Conservation (phyloP, 2,329 filamentous ascomycete genomes). For the Aspergillus clavatus region DNA sequence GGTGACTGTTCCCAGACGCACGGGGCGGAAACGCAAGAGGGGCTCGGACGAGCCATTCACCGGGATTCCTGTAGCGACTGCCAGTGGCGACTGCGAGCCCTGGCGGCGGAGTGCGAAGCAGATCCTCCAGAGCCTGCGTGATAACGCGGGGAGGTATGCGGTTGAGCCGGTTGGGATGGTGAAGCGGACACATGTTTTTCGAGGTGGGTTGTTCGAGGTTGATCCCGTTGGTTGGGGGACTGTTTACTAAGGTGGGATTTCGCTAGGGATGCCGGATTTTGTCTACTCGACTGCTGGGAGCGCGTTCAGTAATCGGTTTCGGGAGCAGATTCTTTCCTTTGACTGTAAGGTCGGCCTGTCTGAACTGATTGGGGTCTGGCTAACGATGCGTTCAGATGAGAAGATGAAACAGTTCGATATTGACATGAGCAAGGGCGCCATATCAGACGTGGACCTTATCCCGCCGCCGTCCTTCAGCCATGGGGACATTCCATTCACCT, state of each 20-base stretch:
- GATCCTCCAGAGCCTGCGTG: slow-evolving; percentile 52
- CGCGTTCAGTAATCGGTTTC: slow-evolving; percentile 65
- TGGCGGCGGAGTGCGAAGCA: slow-evolving; percentile 23
- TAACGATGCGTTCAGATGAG: slow-evolving; percentile 39
- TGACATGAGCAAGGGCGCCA: slow-evolving; percentile 56
- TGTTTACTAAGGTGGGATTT: slow-evolving; percentile 1
- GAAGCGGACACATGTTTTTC: slow-evolving; percentile 78
- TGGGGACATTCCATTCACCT: slow-evolving; percentile 66
- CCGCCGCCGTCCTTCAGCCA: slow-evolving; percentile 76
- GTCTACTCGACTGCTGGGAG: slow-evolving; percentile 69
- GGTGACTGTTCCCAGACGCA: slow-evolving; percentile 79
- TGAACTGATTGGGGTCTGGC: background rate
- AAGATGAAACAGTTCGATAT: slow-evolving; percentile 64
- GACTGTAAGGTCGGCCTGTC: slow-evolving; percentile 51
- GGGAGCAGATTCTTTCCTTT: slow-evolving; percentile 65
- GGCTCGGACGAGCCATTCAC: slow-evolving; percentile 66
- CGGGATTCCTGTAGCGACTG: slow-evolving; percentile 37
- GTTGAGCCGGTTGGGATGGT: slow-evolving; percentile 69
- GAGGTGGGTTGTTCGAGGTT: slow-evolving; percentile 55
- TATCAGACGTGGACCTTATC: slow-evolving; percentile 63
- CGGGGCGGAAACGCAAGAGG: slow-evolving; percentile 77
- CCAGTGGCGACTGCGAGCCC: slow-evolving; percentile 4
- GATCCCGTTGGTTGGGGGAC: background rate
- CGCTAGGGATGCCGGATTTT: slow-evolving; percentile 70
- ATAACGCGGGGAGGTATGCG: slow-evolving; percentile 63